Evolutionary conservation across 2,329 filamentous ascomycete genomes (phyloP), one percentile per base, ranked within the genome.

Genomic region (Arachnomyces sp.): DNA sequence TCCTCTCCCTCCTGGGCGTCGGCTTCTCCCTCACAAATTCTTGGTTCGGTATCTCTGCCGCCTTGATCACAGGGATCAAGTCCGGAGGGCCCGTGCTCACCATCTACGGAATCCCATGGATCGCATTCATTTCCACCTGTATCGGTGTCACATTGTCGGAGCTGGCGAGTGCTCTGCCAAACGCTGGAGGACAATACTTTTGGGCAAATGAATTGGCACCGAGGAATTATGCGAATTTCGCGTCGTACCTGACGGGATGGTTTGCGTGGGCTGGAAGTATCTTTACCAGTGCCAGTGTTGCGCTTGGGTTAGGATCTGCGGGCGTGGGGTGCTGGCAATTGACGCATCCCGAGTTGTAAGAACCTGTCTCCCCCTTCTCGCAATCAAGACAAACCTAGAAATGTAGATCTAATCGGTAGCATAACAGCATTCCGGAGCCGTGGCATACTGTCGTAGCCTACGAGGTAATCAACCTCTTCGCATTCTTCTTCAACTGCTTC

Each of bases 181-280:
- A 73, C 54, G 66, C 71, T 4, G 71, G 70, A 16, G 71, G 71
- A 0, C 67, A 73, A 51, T 74, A 73, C 49, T 72, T 71, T 46
- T 73, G 69, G 69, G 66, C 69, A 2, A 67, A 64, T 38, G 63
- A 70, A 42, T 51, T 74, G 45, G 68, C 69, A 2, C 68, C 69
- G 2, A 65, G 56, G 46, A 63, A 56, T 42, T 72, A 62, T 43
- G 61, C 66, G 2, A 66, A 66, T 18, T 61, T 71, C 39, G 60
- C 63, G 4, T 68, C 65, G 9, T 74, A 72, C 40, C 39, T 69
- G 36, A 72, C 67, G 1, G 71, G 69, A 8, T 74, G 68, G 63
- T 65, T 75, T 43, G 70, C 70, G 2, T 76, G 71, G 64, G 68
- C 71, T n/a, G 73, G 72, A 12, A 63, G 66, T 15, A 67, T 77